phyloP scores from a whole-genome alignment of 2,329 filamentous ascomycete species.

The Xylariaceae sp. region DNA sequence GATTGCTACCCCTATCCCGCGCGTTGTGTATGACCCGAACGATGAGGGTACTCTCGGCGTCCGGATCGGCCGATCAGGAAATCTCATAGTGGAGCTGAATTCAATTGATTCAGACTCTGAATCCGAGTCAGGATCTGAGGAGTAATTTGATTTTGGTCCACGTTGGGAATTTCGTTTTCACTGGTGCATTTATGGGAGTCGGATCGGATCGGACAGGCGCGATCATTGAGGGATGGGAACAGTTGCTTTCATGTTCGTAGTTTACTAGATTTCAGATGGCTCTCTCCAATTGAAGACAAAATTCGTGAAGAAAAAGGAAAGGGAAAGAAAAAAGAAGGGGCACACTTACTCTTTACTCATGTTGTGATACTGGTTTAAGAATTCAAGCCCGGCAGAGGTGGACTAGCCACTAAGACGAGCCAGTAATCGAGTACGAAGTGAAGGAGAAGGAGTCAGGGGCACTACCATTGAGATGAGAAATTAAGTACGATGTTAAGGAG shows the following conservation, averaged over 20 bases:
- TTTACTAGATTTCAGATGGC: too few relatives aligned
- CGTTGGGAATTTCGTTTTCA: not conserved
- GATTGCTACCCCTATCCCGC: conserved; percentile 79
- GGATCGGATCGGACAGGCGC: too few relatives aligned
- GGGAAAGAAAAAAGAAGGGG: too few relatives aligned
- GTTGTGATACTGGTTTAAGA: not conserved
- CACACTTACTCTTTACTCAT: not conserved
- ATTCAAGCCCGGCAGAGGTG: too few relatives aligned
- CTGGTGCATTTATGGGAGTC: not conserved
- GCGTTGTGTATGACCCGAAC: conserved; percentile 70
- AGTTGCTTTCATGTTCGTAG: too few relatives aligned
- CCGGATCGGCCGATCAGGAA: conserved; percentile 75
- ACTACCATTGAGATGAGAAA: too few relatives aligned
- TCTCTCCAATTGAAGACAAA: too few relatives aligned
- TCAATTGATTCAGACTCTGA: conserved; percentile 47
- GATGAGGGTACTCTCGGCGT: conserved; percentile 61
- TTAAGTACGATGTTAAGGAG: too few relatives aligned
- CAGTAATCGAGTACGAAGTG: not conserved
- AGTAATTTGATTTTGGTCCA: not conserved
- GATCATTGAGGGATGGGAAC: too few relatives aligned
- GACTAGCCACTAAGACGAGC: not conserved
- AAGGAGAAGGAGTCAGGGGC: not conserved
- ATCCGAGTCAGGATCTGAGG: conserved; percentile 37
- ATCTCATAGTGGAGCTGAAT: conserved; percentile 72
- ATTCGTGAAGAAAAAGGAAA: too few relatives aligned